Evolutionary conservation across 1,284 basidiomycete species (phyloP).

Genomic region (Cystobasidium slooffiae): DNA sequence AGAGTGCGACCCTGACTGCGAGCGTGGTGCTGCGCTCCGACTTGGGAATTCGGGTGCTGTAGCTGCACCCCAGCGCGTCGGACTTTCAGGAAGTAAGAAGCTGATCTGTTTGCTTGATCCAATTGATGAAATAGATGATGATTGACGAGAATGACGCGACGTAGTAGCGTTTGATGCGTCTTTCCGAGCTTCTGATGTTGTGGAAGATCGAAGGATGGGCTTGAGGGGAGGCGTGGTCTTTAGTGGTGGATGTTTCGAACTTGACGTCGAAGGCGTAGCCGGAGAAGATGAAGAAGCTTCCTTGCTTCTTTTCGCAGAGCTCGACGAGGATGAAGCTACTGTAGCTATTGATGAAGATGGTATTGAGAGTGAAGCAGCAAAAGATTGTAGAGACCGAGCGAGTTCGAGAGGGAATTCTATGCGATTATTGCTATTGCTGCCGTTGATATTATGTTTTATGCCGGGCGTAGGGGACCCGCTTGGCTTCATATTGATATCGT

Average conservation of each 20-base stretch:
- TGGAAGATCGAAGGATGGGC: slow-evolving; percentile 17
- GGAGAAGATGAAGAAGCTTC: background rate
- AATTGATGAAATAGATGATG: slow-evolving; percentile 13
- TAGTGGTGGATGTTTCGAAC: background rate
- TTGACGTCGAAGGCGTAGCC: background rate
- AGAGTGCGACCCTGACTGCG: background rate
- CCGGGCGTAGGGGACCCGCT: background rate
- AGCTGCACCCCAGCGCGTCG: background rate
- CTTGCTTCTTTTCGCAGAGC: background rate
- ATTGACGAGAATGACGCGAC: slow-evolving; percentile 1
- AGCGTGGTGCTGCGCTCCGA: background rate
- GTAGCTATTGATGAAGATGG: background rate
- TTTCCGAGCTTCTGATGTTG: background rate
- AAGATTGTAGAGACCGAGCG: background rate
- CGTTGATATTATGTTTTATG: background rate
- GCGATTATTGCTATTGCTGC: slow-evolving; percentile 4
- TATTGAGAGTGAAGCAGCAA: slow-evolving; percentile 9
- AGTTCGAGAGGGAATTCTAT: slow-evolving; percentile 11
- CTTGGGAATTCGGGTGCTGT: slow-evolving; percentile 3
- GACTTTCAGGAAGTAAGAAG: slow-evolving; percentile 19
- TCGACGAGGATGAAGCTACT: background rate
- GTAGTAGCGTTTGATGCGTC: background rate
- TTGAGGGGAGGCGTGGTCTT: background rate
- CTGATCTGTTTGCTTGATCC: slow-evolving; percentile 7
- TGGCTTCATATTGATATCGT: slow-evolving; percentile 8